Percentiles rank a stretch among this genome's conserved stretches.
Evolutionary conservation across 2,329 filamentous ascomycete genomes (phyloP).

Genomic region (Trichoderma sp.): DNA sequence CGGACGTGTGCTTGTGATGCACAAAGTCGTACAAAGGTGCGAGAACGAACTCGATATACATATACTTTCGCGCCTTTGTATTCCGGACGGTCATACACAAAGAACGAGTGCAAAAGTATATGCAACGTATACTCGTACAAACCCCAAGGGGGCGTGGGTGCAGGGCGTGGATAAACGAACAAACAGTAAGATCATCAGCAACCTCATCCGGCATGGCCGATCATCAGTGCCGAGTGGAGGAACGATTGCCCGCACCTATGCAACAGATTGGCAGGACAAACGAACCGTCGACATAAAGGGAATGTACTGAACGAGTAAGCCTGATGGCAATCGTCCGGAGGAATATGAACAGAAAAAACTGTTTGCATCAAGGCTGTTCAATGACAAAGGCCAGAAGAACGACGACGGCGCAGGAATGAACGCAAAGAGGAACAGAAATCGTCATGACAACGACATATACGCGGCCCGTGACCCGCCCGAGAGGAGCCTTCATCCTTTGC

Average conservation of each 20-base stretch:
- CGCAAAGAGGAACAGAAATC: background rate
- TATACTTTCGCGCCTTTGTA: background rate
- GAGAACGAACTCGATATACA: background rate
- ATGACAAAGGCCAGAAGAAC: background rate
- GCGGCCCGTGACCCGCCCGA: conserved; percentile 1
- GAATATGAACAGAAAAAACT: background rate
- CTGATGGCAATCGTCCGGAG: background rate
- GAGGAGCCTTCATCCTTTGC: conserved; percentile 13
- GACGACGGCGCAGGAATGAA: background rate
- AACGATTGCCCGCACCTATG: background rate
- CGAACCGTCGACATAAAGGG: background rate
- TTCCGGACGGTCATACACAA: background rate
- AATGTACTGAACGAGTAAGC: background rate
- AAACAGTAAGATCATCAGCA: conserved; percentile 12
- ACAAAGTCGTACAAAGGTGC: background rate
- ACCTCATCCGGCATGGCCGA: conserved; percentile 18
- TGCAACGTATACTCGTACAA: background rate
- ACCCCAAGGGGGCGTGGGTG: background rate
- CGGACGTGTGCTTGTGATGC: background rate
- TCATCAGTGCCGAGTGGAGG: conserved; percentile 15
- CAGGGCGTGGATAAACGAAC: conserved; percentile 1
- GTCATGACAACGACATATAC: background rate
- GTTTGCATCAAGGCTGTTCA: background rate
- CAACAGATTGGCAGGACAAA: conserved; percentile 9
- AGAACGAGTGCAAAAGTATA: background rate